Evolutionary conservation across 768 basidiomycete genomes (phyloP).

Genomic region (Mycena crocata): DNA sequence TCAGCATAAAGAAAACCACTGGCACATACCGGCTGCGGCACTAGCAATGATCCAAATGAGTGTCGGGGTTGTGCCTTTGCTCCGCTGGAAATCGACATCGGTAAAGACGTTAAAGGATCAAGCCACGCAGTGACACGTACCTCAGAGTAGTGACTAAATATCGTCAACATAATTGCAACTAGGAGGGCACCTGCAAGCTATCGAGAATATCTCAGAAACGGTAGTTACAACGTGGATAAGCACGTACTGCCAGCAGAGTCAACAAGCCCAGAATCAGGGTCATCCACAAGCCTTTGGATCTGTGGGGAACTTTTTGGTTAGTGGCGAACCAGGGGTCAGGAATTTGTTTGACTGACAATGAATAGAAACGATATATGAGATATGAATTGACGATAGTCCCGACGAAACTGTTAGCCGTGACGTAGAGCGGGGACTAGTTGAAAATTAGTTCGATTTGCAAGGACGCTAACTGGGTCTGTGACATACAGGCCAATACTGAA

Average conservation of each 20-base stretch:
- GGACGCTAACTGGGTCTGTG: not conserved
- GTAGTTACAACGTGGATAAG: not conserved
- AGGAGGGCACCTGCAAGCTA: not conserved
- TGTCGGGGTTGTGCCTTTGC: not conserved
- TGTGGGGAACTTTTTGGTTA: not conserved
- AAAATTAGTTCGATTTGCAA: no score
- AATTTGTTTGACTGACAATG: not conserved
- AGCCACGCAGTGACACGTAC: not conserved
- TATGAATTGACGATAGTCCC: constrained; percentile 2
- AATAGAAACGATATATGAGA: constrained; percentile 9
- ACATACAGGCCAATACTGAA: constrained; percentile 4
- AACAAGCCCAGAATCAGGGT: not conserved
- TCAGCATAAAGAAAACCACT: not conserved
- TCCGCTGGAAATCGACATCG: not conserved
- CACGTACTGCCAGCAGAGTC: not conserved
- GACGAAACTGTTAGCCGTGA: not conserved
- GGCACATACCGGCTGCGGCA: not conserved
- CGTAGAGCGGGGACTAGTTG: not conserved
- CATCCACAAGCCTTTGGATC: constrained; percentile 5
- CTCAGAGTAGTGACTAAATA: not conserved
- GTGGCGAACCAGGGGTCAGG: no score
- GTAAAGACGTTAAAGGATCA: no score
- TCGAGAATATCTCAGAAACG: not conserved
- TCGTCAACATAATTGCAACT: not conserved
- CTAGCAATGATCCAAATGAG: not conserved